Conservation (phyloP, 2,329 filamentous ascomycete genomes). For the Teratosphaeria destructans region DNA sequence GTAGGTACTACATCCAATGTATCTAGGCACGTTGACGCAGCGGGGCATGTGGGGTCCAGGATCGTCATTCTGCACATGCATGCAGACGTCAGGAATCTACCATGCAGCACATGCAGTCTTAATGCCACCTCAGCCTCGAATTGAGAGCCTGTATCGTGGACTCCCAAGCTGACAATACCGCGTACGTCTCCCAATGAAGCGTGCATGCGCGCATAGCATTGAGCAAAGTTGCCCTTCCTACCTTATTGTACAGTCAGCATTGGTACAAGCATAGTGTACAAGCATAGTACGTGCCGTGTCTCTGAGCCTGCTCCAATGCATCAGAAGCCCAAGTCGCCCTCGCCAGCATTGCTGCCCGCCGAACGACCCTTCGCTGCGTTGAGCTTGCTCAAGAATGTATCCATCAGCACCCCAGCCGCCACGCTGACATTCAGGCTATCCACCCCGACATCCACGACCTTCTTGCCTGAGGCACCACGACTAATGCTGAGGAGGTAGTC, state of each 20-base stretch:
- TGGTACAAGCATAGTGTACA: neutral
- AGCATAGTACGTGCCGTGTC: neutral
- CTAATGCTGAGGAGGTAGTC: conserved; percentile 55
- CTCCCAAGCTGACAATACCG: no score
- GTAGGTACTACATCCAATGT: no score
- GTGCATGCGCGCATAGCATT: no score
- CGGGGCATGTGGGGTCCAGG: neutral
- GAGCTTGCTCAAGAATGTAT: conserved; percentile 43
- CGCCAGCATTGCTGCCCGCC: neutral
- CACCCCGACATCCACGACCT: conserved; percentile 44
- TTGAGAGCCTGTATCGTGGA: no score
- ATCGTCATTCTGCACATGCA: no score
- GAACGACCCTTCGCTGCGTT: neutral
- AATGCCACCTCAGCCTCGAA: no score
- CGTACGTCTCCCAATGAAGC: no score
- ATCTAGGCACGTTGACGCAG: neutral
- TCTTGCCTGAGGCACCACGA: conserved; percentile 2
- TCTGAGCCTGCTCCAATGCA: neutral
- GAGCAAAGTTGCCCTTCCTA: no score
- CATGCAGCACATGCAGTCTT: no score
- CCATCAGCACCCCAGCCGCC: conserved; percentile 66
- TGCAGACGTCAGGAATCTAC: no score
- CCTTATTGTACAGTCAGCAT: no score
- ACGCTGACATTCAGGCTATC: conserved; percentile 94
- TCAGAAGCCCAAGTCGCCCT: neutral